phyloP scores from a whole-genome alignment of 2,329 filamentous ascomycete species.

The Emmonsiellopsis sp. region DNA sequence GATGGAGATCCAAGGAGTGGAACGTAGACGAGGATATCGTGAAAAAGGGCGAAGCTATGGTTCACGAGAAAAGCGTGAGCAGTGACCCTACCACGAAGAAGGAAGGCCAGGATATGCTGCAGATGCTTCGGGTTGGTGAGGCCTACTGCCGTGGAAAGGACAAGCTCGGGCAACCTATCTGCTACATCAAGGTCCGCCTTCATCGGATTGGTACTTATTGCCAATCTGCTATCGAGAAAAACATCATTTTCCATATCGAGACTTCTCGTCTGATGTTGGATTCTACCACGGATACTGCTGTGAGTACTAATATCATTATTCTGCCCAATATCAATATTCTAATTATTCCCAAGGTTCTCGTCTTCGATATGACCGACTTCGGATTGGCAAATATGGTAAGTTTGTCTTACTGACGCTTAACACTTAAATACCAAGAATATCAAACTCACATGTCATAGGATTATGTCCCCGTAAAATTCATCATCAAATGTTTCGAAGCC shows the following conservation, averaged over 20 bases:
- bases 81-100: slow-evolving; percentile 55
- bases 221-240: slow-evolving; percentile 72
- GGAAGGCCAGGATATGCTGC: slow-evolving; percentile 65
- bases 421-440: background rate
- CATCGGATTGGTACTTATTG: slow-evolving; percentile 76
- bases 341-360: slow-evolving; percentile 54
- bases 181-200: slow-evolving; percentile 70
- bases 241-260: slow-evolving; percentile 90
- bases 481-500: slow-evolving; percentile 98
- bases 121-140: slow-evolving; percentile 81
- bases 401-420: background rate
- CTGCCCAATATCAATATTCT: slow-evolving; percentile 12
- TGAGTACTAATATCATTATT: slow-evolving; percentile 41
- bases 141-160: slow-evolving; percentile 85
- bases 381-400: slow-evolving; percentile 84
- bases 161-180: slow-evolving; percentile 75
- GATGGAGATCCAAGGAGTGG: slow-evolving; percentile 77
- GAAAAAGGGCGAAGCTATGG: slow-evolving; percentile 60
- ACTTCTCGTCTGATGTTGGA: slow-evolving; percentile 75
- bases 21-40: slow-evolving; percentile 86
- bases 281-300: slow-evolving; percentile 80
- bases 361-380: slow-evolving; percentile 96
- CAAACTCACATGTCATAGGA: slow-evolving; percentile 45
- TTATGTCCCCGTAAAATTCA: slow-evolving; percentile 93
- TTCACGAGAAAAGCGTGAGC: slow-evolving; percentile 52